Evolutionary conservation across 768 basidiomycete species (phyloP).

Genomic region (Mycena epipterygia): DNA sequence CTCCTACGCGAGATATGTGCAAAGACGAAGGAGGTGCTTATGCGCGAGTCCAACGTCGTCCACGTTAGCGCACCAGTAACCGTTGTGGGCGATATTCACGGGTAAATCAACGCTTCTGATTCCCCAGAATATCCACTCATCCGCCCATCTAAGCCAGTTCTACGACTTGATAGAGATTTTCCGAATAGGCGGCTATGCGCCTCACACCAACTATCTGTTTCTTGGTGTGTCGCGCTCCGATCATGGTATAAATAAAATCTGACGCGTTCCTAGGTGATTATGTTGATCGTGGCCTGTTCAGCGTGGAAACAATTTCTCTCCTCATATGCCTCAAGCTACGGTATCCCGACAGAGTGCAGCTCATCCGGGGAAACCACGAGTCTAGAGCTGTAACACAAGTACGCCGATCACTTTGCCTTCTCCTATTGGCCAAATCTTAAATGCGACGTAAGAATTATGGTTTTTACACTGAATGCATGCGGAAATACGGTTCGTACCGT

Average conservation of each 20-base stretch:
- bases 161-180: constrained; percentile 99
- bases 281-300: constrained; percentile 97
- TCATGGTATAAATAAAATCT: neutral
- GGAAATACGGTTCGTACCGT: constrained; percentile 95
- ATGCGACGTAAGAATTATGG: constrained; percentile 84
- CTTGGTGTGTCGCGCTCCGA: constrained; percentile 71
- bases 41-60: constrained; percentile 98
- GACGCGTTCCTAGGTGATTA: constrained; percentile 77
- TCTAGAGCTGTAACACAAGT: constrained; percentile 99
- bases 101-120: constrained; percentile 68
- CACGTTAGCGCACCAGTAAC: constrained; percentile 97
- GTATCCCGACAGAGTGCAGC: constrained; percentile 95
- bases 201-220: constrained; percentile 98
- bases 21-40: constrained; percentile 86
- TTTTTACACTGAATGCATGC: constrained; percentile 95
- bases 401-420: constrained; percentile 2
- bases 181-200: constrained; percentile 96
- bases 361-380: constrained; percentile 98
- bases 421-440: neutral
- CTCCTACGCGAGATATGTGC: constrained; percentile 98
- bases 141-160: constrained; percentile 84
- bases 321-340: constrained; percentile 96
- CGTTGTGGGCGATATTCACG: constrained; percentile 99
- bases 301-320: constrained; percentile 98
- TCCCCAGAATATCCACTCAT: constrained; percentile 47